phyloP scores from a whole-genome alignment of 2,329 filamentous ascomycete species.

The Fusarium buharicum region DNA sequence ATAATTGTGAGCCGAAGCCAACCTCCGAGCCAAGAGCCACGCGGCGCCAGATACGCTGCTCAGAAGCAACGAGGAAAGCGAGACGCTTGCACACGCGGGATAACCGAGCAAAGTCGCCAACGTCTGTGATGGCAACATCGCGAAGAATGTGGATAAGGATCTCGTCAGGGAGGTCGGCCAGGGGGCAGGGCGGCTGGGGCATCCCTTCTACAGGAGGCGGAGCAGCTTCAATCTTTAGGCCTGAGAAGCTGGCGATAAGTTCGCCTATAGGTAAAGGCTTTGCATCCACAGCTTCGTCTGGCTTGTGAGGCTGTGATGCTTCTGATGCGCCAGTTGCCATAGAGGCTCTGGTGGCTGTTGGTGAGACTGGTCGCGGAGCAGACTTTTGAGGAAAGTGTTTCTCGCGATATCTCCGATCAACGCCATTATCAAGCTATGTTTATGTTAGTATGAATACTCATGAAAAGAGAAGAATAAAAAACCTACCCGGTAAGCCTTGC shows the following conservation, averaged over 20 bases:
- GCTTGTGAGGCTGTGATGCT: neutral
- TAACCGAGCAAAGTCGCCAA: conserved; percentile 79
- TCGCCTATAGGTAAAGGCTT: conserved; percentile 68
- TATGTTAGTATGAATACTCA: conserved; percentile 21
- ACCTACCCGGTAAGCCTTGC: conserved; percentile 84
- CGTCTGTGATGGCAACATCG: conserved; percentile 77
- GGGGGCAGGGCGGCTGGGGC: conserved; percentile 79
- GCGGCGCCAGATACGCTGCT: conserved; percentile 87
- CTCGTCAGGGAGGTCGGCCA: conserved; percentile 82
- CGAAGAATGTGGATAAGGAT: conserved; percentile 82
- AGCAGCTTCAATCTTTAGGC: conserved; percentile 73
- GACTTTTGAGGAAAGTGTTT: conserved; percentile 81
- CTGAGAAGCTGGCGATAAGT: conserved; percentile 80
- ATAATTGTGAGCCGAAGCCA: conserved; percentile 86
- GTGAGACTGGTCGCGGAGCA: conserved; percentile 30
- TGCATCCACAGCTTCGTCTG: conserved; percentile 60
- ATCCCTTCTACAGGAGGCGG: conserved; percentile 77
- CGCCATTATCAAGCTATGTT: conserved; percentile 78
- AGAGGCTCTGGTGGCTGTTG: conserved; percentile 31
- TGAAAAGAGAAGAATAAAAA: no score
- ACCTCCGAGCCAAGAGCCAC: conserved; percentile 76
- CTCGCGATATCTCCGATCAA: conserved; percentile 87
- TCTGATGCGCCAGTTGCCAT: conserved; percentile 3
- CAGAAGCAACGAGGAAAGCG: conserved; percentile 84
- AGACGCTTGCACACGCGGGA: conserved; percentile 87